These are phyloP conservation scores for Rutstroemia sp. DNA, from an alignment of 2,329 filamentous ascomycete genomes.

Conservation along the genomic window DNA sequence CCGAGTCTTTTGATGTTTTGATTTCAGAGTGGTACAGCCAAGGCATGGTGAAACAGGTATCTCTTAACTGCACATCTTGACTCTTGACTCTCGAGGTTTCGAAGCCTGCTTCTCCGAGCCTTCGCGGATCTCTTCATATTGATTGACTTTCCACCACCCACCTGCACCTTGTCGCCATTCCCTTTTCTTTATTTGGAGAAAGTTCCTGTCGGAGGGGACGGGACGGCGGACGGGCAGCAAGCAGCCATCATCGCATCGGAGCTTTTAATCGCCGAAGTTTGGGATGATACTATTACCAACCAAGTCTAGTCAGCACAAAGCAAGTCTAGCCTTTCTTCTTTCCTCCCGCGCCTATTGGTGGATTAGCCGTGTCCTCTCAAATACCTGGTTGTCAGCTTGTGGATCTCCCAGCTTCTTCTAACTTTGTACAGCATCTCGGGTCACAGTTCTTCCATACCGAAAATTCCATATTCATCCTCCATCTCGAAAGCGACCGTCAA, in stretches of 20 bases:
- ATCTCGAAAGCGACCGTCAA: not conserved
- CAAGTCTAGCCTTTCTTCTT: not conserved
- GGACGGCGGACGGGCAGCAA: not conserved
- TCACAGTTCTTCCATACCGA: conserved; percentile 12
- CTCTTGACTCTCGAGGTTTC: not conserved
- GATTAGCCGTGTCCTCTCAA: not conserved
- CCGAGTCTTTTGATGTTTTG: not conserved
- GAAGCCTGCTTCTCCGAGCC: no score
- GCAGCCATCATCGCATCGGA: not conserved
- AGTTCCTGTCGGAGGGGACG: not conserved
- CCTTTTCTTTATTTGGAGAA: not conserved
- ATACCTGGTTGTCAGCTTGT: not conserved
- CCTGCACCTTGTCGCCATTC: no score
- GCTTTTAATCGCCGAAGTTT: conserved; percentile 6
- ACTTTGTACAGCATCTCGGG: conserved; percentile 8
- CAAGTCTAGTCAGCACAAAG: not conserved
- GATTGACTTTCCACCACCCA: no score
- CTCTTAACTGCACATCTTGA: not conserved
- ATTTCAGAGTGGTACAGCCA: not conserved
- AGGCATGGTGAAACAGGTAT: conserved; percentile 6
- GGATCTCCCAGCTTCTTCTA: conserved; percentile 1
- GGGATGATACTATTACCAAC: not conserved
- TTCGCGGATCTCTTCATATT: no score
- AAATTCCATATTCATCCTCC: conserved; percentile 5
- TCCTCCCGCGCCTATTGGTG: not conserved